phyloP scores from a whole-genome alignment of 1,284 basidiomycete genomes.

The Puccinia novopanici region DNA sequence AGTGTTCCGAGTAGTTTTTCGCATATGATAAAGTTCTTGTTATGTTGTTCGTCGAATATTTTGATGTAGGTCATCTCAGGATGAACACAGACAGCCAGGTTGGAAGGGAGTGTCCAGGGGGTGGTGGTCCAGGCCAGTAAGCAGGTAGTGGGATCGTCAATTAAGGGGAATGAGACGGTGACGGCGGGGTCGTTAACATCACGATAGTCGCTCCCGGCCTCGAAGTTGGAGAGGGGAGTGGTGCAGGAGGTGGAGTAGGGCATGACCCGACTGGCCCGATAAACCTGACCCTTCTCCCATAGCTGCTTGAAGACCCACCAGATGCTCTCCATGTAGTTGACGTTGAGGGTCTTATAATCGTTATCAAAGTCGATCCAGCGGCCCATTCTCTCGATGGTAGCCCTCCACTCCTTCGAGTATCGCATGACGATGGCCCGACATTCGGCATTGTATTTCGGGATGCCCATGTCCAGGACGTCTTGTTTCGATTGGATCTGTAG shows the following conservation, averaged over 20 bases:
- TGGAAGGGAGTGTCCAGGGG: constrained; percentile 96
- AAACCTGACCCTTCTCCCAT: constrained; percentile 89
- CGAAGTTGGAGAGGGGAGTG: constrained; percentile 96
- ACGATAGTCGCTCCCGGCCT: constrained; percentile 88
- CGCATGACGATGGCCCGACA: constrained; percentile 98
- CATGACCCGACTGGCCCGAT: constrained; percentile 92
- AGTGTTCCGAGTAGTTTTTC: constrained; percentile 83
- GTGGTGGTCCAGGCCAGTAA: constrained; percentile 98
- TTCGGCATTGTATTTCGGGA: constrained; percentile 95
- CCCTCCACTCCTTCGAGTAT: constrained; percentile 89
- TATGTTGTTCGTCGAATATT: constrained; percentile 85
- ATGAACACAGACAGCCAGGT: constrained; percentile 91
- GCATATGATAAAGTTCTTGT: constrained; percentile 88
- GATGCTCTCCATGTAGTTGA: constrained; percentile 93
- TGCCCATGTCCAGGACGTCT: constrained; percentile 93
- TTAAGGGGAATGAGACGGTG: constrained; percentile 87
- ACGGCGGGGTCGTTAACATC: constrained; percentile 94
- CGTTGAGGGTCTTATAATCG: constrained; percentile 96
- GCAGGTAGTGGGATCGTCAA: constrained; percentile 86
- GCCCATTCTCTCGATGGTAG: constrained; percentile 95
- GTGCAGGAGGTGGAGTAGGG: constrained; percentile 97
- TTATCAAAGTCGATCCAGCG: constrained; percentile 99
- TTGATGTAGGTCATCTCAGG: constrained; percentile 96
- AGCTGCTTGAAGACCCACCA: constrained; percentile 99
- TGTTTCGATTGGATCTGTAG: constrained; percentile 87